Base-by-base conservation (phyloP, 2,329 filamentous ascomycete genomes). In the Pseudopithomyces chartarum region DNA sequence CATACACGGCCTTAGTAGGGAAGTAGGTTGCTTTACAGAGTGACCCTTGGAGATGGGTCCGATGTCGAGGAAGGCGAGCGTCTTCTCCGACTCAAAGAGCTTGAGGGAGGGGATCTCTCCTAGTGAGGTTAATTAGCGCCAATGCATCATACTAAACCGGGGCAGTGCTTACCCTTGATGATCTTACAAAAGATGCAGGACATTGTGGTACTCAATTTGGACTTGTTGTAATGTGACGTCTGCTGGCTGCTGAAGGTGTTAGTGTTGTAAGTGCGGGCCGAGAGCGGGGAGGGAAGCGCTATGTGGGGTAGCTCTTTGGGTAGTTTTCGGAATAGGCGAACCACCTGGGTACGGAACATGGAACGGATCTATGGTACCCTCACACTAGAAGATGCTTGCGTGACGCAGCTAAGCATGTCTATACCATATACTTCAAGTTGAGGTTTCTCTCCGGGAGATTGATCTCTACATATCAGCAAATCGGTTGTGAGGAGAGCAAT, bases 171-270 rank as follows among this genome's bases (percentile, higher is more conserved):
- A 86, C 94, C 94, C 85, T 96, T 96, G 82, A 99, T 90, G 75
- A 99, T 98, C 78, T 92, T 96, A 85, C 95, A 99, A 82, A 99
- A 99, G 73, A 98, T 92, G 76, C 95, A 99, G 61, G 89, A 84
- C 81, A 86, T 85, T 69, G 58, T 69, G 70, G 70, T 73, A 56
- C 66, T 70, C 67, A 66, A 54, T 39, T 47, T 61, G 46, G 57
- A 57, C 60, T 51, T 55, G 56, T 57, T 48, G 63, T 68, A 59
- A 60, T 61, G 64, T 65, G 64, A 64, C 64, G 55, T 32, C 22
- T 40, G 34, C 32, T 39, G 33, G 34, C 59, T 62, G 52, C 57
- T 54, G 52, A 47, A 59, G 58, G 57, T 13, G 48, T 40, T 42
- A 56, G 52, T 57, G 51, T 65, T 54, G 56, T 57, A 61, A 59